These are phyloP conservation scores for Trichoderma lentiforme DNA, from an alignment of 2,329 filamentous ascomycete genomes.

Conservation along the genomic window DNA sequence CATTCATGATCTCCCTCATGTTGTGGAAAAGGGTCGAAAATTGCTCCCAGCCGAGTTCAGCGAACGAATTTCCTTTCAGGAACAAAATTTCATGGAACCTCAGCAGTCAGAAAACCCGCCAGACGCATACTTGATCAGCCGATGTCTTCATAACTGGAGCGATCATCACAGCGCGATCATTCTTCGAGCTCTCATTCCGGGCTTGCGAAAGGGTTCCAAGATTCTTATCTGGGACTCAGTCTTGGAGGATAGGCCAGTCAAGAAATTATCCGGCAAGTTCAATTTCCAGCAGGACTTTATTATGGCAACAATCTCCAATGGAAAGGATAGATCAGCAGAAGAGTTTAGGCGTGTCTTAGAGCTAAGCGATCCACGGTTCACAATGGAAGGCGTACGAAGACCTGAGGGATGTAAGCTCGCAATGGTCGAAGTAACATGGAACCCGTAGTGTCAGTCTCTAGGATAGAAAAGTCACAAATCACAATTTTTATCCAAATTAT, in stretches of 20 bases:
- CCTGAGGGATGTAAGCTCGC: background rate
- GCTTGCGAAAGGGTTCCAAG: background rate
- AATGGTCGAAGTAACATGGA: background rate
- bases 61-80: background rate
- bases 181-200: background rate
- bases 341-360: background rate
- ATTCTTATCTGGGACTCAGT: background rate
- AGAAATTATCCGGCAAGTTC: background rate
- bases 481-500: background rate
- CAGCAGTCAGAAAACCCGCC: background rate
- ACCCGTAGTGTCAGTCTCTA: background rate
- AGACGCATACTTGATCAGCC: background rate
- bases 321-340: background rate
- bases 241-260: background rate
- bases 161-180: background rate
- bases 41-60: background rate
- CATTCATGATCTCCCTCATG: background rate
- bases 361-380: background rate
- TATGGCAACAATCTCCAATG: background rate
- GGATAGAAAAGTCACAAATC: background rate
- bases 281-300: background rate
- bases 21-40: background rate
- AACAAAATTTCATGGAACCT: background rate
- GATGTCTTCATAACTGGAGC: background rate
- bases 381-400: background rate